These are phyloP conservation scores for Flaveria floridana DNA, from an alignment of 140 eudicot genomes.

Conservation along the genomic window DNA sequence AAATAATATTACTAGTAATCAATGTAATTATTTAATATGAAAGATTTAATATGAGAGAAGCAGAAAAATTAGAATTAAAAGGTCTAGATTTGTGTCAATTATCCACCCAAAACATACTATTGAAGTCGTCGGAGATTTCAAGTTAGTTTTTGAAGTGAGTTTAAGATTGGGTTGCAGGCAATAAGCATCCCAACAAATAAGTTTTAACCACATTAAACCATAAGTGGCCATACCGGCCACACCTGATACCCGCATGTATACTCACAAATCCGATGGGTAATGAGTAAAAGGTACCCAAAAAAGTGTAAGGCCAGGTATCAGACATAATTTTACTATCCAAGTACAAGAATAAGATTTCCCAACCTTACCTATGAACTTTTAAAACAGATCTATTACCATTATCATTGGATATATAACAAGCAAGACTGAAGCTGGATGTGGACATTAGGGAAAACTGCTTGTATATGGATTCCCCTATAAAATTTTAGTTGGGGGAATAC, in stretches of 20 bases:
- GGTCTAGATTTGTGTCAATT: no score
- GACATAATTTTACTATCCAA: not conserved
- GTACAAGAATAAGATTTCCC: not conserved
- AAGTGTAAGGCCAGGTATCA: not conserved
- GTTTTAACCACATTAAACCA: not conserved
- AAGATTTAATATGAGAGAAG: no score
- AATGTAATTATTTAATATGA: no score
- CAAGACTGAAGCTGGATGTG: constrained; percentile 24
- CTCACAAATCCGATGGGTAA: not conserved
- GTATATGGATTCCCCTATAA: constrained; percentile 26
- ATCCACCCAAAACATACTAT: no score
- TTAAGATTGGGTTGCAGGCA: not conserved
- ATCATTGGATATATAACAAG: constrained; percentile 15
- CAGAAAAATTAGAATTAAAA: no score
- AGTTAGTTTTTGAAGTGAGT: not conserved
- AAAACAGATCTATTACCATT: constrained; percentile 26
- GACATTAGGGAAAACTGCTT: constrained; percentile 23
- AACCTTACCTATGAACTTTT: constrained; percentile 25
- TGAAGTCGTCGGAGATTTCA: not conserved
- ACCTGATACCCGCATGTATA: no score
- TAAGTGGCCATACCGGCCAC: not conserved
- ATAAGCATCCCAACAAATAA: not conserved
- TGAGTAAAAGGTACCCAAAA: not conserved
- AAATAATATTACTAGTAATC: no score
- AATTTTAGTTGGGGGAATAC: constrained; percentile 20